Evolutionary conservation across 2,329 filamentous ascomycete genomes (phyloP).

Genomic region (Aspergillus candidus): DNA sequence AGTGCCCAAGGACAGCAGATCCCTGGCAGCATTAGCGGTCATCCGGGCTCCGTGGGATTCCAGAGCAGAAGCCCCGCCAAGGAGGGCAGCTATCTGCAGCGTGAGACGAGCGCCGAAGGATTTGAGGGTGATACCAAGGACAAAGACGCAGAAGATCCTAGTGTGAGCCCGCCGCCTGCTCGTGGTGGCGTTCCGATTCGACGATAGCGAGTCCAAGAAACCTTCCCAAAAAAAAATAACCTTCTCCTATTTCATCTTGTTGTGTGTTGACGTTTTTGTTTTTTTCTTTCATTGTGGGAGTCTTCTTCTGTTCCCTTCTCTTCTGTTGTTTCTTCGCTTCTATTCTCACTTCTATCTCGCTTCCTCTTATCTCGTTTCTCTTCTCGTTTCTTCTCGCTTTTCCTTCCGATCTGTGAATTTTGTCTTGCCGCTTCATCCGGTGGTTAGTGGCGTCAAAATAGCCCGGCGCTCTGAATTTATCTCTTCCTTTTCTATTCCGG

Average conservation of each 20-base stretch:
- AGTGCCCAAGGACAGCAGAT: conserved; percentile 35
- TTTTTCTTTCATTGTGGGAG: too few relatives aligned
- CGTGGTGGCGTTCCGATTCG: conserved; percentile 59
- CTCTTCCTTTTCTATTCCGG: conserved; percentile 2
- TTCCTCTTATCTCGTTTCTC: too few relatives aligned
- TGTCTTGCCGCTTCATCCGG: conserved; percentile 4
- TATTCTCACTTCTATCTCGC: conserved; percentile 6
- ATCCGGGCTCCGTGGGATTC: conserved; percentile 34
- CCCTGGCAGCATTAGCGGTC: conserved; percentile 38
- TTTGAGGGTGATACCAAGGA: conserved; percentile 31
- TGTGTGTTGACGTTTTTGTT: too few relatives aligned
- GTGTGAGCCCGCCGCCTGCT: conserved; percentile 40
- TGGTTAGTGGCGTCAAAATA: conserved; percentile 25
- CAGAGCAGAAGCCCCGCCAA: conserved; percentile 77
- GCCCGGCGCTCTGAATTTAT: conserved; percentile 30
- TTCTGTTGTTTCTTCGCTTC: too few relatives aligned
- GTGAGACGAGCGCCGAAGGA: conserved; percentile 65
- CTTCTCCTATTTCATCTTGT: too few relatives aligned
- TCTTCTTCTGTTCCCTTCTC: too few relatives aligned
- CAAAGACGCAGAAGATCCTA: conserved; percentile 38
- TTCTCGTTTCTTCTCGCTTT: background rate
- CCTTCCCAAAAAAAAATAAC: background rate
- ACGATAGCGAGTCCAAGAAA: conserved; percentile 40
- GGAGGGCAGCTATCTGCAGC: conserved; percentile 80
- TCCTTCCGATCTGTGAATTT: conserved; percentile 1